Evolutionary conservation across 306 rosid species (phyloP).

Genomic region (Neltuma alba): DNA sequence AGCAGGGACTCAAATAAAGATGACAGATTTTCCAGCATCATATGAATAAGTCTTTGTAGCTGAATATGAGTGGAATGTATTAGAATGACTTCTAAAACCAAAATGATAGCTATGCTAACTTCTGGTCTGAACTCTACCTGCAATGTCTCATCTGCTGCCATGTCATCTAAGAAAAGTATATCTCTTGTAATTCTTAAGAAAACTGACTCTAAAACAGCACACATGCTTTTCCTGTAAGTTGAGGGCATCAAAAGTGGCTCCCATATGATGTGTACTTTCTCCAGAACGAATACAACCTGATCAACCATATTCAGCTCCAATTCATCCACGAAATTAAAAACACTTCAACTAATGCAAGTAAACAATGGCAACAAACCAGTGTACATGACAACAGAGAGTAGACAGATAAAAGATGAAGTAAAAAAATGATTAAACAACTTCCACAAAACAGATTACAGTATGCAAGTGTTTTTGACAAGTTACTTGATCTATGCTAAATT

Average conservation of each 20-base stretch:
- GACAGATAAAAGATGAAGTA: not conserved
- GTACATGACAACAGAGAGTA: not conserved
- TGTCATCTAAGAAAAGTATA: conserved; percentile 85
- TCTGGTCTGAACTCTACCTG: conserved; percentile 53
- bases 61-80: conserved; percentile 39
- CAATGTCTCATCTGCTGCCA: conserved; percentile 93
- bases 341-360: conserved; percentile 13
- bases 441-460: conserved; percentile 17
- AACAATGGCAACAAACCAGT: conserved; percentile 16
- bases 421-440: conserved; percentile 12
- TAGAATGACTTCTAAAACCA: conserved; percentile 36
- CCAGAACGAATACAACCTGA: conserved; percentile 88
- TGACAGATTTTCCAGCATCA: conserved; percentile 72
- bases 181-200: conserved; percentile 78
- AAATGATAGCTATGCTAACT: conserved; percentile 9
- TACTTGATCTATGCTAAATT: conserved; percentile 93
- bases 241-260: conserved; percentile 86
- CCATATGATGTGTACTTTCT: conserved; percentile 92
- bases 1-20: conserved; percentile 70
- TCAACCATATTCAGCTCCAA: conserved; percentile 37
- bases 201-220: conserved; percentile 77
- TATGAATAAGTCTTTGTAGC: conserved; percentile 77
- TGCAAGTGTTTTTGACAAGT: conserved; percentile 27
- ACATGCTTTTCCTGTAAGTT: conserved; percentile 82
- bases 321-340: conserved; percentile 31